Evolutionary conservation across 108 stramenopile species (phyloP).

Genomic region (Cyclostephanos tholiformis): DNA sequence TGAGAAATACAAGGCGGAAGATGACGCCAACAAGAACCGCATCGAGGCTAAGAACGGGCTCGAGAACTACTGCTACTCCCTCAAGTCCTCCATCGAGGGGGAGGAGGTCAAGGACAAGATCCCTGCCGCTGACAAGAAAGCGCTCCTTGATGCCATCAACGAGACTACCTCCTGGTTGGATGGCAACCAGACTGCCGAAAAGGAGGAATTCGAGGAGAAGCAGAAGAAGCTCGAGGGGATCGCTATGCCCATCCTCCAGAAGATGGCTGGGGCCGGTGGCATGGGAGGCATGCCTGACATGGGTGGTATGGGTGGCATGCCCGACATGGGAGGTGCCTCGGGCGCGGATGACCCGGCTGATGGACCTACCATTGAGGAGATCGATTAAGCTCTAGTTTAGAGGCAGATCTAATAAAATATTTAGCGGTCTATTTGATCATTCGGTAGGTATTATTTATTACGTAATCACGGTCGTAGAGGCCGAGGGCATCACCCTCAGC

Average conservation of each 20-base stretch:
- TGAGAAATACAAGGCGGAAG: conserved; percentile 98
- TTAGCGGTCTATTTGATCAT: no score
- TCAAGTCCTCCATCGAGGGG: conserved; percentile 89
- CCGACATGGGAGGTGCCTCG: conserved; percentile 74
- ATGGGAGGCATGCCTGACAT: conserved; percentile 67
- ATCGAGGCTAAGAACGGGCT: conserved; percentile 96
- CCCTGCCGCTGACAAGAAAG: conserved; percentile 80
- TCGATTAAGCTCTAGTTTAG: conserved; percentile 17
- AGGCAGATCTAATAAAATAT: not conserved
- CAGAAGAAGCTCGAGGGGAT: conserved; percentile 94
- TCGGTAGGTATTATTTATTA: no score
- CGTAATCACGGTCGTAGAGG: no score
- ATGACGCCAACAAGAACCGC: conserved; percentile 94
- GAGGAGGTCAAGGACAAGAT: conserved; percentile 89
- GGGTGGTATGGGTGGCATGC: conserved; percentile 74
- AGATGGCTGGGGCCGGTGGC: conserved; percentile 54
- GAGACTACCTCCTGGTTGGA: conserved; percentile 95
- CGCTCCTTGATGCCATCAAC: conserved; percentile 83
- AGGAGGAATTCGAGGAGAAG: conserved; percentile 98
- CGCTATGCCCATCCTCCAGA: conserved; percentile 92
- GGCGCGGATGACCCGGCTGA: conserved; percentile 75
- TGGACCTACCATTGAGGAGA: conserved; percentile 92
- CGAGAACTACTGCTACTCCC: conserved; percentile 97
- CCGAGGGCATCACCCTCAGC: no score
- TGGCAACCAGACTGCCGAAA: conserved; percentile 91